Evolutionary conservation across 306 rosid species (phyloP).

Genomic region (Vigna trinervia): DNA sequence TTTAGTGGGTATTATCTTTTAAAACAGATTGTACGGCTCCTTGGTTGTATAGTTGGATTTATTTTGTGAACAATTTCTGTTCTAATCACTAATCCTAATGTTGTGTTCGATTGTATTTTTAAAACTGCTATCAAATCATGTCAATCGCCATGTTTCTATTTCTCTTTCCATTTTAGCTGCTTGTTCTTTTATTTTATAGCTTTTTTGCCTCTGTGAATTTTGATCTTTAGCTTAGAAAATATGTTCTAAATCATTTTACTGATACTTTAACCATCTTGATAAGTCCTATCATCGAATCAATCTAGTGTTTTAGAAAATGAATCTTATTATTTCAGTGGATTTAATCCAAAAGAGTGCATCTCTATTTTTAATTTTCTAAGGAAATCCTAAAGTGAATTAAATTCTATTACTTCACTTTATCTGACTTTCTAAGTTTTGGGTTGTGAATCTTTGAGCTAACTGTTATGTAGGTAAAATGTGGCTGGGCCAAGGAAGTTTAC

Average conservation of each 20-base stretch:
- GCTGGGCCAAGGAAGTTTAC: constrained; percentile 19
- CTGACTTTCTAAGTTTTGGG: neutral
- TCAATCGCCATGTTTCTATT: neutral
- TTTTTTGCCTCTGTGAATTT: constrained; percentile 20
- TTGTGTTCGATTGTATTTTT: neutral
- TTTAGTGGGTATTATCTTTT: constrained; percentile 32
- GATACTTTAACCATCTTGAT: neutral
- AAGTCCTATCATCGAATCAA: constrained; percentile 12
- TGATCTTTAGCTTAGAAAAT: constrained; percentile 35
- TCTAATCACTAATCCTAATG: constrained; percentile 15
- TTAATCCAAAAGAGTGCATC: constrained; percentile 23
- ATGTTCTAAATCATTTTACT: constrained; percentile 14
- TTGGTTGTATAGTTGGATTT: constrained; percentile 29
- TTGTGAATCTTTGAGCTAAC: constrained; percentile 23
- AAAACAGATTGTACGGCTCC: constrained; percentile 19
- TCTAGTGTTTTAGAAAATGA: constrained; percentile 24
- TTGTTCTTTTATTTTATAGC: constrained; percentile 21
- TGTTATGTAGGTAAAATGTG: constrained; percentile 12
- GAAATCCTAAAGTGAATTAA: neutral
- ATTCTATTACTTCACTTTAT: constrained; percentile 15
- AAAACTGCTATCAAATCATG: constrained; percentile 9
- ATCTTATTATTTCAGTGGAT: constrained; percentile 31
- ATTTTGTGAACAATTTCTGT: constrained; percentile 18
- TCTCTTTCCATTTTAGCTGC: constrained; percentile 23
- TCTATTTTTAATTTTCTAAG: constrained; percentile 10